Base-by-base conservation (phyloP, 441 rosid genomes). In the Omphalea diandra region DNA sequence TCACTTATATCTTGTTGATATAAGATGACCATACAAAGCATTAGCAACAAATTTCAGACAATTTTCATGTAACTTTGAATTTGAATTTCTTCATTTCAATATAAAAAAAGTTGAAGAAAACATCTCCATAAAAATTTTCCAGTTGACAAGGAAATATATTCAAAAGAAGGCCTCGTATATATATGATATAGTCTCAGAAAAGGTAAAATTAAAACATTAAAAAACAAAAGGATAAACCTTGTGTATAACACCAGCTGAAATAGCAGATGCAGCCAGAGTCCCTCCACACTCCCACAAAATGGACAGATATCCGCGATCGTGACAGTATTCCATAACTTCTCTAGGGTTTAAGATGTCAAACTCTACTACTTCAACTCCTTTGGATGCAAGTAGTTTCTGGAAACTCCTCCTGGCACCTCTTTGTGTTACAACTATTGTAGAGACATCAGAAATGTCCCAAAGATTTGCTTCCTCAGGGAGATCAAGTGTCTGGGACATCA, bases 201-300 rank as follows among this genome's bases (percentile, higher is more conserved):
- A 63, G 18, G 5, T 8, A 76, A 14, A 33, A 69, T 17, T 24
- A 15, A 50, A 44, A 53, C 4, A 24, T 22, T 50, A 43, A 58
- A 49, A 15, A 12, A 32, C 27, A 22, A 62, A 43, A 57, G 59
- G 44, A 27, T 18, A 22, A 71, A 94, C 96, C 93, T 92, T 94
- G 83, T 89, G 97, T 80, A 94, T 84, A 62, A 90, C 88, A 57
- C 98, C 86, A 29, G 90, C 83, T 26, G 97, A 86, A 77, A 90
- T 87, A 76, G 98, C 96, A 72, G 98, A 89, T 58, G 98, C 97
- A 54, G 94, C 85, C 70, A 94, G 77, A n/a, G 91, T 84, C 20
- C 98, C 97, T 17, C 97, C 97, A 70, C 96, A 94, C 75, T 94
- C 97, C 98, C 97, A 91, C 57, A 94, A 78, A 46, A 94, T 82